These are phyloP conservation scores for Globisporangium spinosum DNA, from an alignment of 352 stramenopile species.

Conservation along the genomic window DNA sequence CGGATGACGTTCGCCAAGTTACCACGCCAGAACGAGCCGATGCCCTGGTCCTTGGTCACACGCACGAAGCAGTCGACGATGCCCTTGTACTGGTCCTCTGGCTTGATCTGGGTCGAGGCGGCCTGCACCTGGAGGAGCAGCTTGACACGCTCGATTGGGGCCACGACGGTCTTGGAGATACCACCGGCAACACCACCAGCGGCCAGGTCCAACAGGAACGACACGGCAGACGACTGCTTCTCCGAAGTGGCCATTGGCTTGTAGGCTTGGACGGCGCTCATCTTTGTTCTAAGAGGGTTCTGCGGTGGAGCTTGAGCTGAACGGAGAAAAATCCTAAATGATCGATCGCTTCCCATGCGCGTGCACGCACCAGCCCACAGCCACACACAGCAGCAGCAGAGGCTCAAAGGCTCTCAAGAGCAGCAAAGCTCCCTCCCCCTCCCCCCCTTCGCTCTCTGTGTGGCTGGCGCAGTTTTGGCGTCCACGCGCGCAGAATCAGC, in stretches of 20 bases:
- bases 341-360: conserved; percentile 3
- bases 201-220: conserved; percentile 82
- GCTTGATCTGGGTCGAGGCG: conserved; percentile 88
- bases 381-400: background rate
- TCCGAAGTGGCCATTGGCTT: conserved; percentile 80
- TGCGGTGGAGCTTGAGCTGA: conserved; percentile 50
- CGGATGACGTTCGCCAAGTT: conserved; percentile 92
- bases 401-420: background rate
- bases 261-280: conserved; percentile 74
- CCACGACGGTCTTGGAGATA: conserved; percentile 91
- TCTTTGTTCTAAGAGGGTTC: conserved; percentile 55
- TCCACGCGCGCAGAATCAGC: conserved; percentile 8
- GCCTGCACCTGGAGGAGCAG: conserved; percentile 91
- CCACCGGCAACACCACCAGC: conserved; percentile 81
- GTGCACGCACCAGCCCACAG: conserved; percentile 4
- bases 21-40: conserved; percentile 89
- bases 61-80: conserved; percentile 89
- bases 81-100: conserved; percentile 90
- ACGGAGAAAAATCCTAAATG: conserved; percentile 87
- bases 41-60: conserved; percentile 87
- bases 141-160: conserved; percentile 90
- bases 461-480: conserved; percentile 33
- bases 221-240: conserved; percentile 40
- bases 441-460: background rate
- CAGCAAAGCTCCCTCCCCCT: background rate